Conservation (phyloP, 352 stramenopile species). For the Aphanomyces euteiches region DNA sequence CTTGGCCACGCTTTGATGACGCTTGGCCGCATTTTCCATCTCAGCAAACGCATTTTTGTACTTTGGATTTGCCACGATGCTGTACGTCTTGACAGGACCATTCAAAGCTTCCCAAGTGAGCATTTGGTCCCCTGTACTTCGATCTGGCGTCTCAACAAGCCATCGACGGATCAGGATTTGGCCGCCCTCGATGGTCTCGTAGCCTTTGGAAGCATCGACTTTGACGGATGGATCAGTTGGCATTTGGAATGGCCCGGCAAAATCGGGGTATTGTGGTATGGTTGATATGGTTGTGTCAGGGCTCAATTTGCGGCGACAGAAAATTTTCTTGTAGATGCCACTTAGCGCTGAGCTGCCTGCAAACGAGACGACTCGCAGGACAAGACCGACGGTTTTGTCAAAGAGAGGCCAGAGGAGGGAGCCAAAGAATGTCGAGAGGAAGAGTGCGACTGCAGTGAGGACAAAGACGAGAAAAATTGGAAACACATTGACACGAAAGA, state of each 20-base stretch:
- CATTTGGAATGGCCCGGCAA: conserved; percentile 16
- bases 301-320: conserved; percentile 16
- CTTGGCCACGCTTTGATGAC: not conserved
- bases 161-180: conserved; percentile 54
- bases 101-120: conserved; percentile 70
- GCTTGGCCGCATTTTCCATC: conserved; percentile 10
- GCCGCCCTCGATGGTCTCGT: not conserved
- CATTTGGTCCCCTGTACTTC: conserved; percentile 58
- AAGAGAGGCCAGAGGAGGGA: conserved; percentile 57
- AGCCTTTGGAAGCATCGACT: conserved; percentile 39
- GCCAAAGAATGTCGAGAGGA: conserved; percentile 56
- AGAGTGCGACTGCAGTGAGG: conserved; percentile 42
- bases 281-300: conserved; percentile 14
- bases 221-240: conserved; percentile 32
- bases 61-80: conserved; percentile 65
- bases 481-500: conserved; percentile 71
- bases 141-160: conserved; percentile 43
- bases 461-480: conserved; percentile 65
- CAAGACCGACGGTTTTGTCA: conserved; percentile 41
- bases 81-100: conserved; percentile 68
- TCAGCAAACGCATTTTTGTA: conserved; percentile 37
- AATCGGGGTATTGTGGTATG: conserved; percentile 45
- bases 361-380: conserved; percentile 31
- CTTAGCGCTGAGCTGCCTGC: not conserved
- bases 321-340: not conserved